Conservation (phyloP, 2,329 filamentous ascomycete species). For the Zymoseptoria crescenta region DNA sequence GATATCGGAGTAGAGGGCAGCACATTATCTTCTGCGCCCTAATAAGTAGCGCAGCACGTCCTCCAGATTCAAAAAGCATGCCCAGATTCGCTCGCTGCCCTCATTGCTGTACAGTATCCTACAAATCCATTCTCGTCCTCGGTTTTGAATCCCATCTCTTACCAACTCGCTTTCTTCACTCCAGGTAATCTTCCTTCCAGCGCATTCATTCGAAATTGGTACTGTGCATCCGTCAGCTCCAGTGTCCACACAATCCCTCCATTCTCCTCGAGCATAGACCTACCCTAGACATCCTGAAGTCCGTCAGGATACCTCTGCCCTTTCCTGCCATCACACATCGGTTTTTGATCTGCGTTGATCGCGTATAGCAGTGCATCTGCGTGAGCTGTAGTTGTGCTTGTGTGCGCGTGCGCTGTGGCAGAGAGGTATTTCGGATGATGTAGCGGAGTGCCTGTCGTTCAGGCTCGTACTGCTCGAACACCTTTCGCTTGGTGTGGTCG, state of each 20-base stretch:
- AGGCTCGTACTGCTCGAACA: conserved; percentile 77
- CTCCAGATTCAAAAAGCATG: background rate
- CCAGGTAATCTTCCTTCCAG: conserved; percentile 78
- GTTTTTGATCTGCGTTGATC: conserved; percentile 88
- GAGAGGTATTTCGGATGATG: conserved; percentile 84
- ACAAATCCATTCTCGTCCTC: background rate
- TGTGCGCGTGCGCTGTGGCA: conserved; percentile 72
- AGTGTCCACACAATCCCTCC: background rate
- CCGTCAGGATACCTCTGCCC: conserved; percentile 78
- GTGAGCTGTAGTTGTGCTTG: conserved; percentile 88
- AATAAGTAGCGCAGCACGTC: background rate
- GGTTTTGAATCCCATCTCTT: conserved; percentile 3
- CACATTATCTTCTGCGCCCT: background rate
- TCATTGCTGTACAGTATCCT: background rate
- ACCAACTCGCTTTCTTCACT: conserved; percentile 96
- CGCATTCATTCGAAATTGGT: conserved; percentile 85
- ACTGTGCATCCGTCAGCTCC: conserved; percentile 47
- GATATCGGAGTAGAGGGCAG: background rate
- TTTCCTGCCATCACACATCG: conserved; percentile 89
- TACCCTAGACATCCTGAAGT: conserved; percentile 88
- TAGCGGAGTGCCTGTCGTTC: conserved; percentile 79
- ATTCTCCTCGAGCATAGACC: conserved; percentile 29
- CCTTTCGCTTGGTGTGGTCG: conserved; percentile 94
- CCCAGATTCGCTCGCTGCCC: background rate
- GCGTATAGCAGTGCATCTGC: conserved; percentile 94